These are phyloP conservation scores for Apiospora marii DNA, from an alignment of 2,329 filamentous ascomycete species.

Conservation along the genomic window DNA sequence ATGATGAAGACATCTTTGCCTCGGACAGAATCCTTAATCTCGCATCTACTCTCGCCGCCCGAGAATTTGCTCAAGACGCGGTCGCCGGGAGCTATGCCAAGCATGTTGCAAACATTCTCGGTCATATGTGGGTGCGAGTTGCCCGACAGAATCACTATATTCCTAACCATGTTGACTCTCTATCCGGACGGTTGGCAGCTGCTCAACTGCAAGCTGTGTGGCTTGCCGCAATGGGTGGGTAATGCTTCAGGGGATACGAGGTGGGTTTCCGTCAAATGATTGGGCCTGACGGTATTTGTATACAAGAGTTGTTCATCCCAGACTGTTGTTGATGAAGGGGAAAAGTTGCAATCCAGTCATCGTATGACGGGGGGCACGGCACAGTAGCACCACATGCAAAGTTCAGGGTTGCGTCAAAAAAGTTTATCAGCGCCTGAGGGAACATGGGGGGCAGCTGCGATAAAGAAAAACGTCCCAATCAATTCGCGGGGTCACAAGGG, in stretches of 20 bases:
- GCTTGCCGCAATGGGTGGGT: not conserved
- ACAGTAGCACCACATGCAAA: not conserved
- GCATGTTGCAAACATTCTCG: slow-evolving; percentile 84
- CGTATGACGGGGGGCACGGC: not conserved
- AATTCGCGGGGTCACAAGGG: slow-evolving; percentile 30
- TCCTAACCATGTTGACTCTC: slow-evolving; percentile 77
- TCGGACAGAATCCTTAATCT: slow-evolving; percentile 95
- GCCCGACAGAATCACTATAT: slow-evolving; percentile 92
- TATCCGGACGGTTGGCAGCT: not conserved
- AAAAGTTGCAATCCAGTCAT: not conserved
- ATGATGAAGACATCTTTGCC: slow-evolving; percentile 99
- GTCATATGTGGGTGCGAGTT: slow-evolving; percentile 91
- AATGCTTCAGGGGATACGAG: not conserved
- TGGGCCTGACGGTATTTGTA: not conserved
- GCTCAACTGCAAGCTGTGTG: not conserved
- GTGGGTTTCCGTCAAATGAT: not conserved
- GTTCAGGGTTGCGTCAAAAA: slow-evolving; percentile 16
- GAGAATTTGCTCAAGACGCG: slow-evolving; percentile 92
- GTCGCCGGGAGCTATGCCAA: slow-evolving; percentile 85
- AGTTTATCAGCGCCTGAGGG: not conserved
- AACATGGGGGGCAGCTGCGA: slow-evolving; percentile 6
- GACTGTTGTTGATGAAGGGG: not conserved
- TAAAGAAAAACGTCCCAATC: slow-evolving; percentile 32
- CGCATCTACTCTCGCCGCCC: slow-evolving; percentile 92
- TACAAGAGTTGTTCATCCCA: not conserved